Percentiles rank a stretch among this genome's conserved stretches.
phyloP scores from a whole-genome alignment of 2,329 filamentous ascomycete species.

The Aspergillus brasiliensis region DNA sequence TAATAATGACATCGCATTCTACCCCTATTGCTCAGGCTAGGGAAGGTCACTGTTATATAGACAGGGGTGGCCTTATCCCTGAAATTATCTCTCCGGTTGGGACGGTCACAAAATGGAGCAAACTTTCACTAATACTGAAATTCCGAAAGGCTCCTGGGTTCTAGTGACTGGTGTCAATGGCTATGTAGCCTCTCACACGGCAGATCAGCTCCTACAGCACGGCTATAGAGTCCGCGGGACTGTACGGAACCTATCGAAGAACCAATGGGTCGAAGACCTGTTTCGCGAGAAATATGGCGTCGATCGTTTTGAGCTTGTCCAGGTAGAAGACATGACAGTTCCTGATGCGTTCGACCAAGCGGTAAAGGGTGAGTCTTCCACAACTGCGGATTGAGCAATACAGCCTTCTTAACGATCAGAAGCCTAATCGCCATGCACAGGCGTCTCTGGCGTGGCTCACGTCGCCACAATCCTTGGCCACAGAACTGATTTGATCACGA shows the following conservation, averaged over 20 bases:
- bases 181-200: conserved; percentile 46
- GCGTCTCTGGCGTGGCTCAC: too few species aligned
- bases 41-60: too few species aligned
- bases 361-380: neutral
- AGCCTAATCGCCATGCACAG: too few species aligned
- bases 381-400: too few species aligned
- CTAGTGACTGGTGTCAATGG: conserved; percentile 51
- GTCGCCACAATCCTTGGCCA: too few species aligned
- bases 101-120: too few species aligned
- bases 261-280: conserved; percentile 33
- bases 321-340: neutral
- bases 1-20: too few species aligned
- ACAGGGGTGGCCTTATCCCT: too few species aligned
- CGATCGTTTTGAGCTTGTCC: neutral
- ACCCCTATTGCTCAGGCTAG: rapidly evolving
- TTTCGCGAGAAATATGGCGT: conserved; percentile 26
- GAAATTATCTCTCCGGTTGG: too few species aligned
- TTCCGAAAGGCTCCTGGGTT: conserved; percentile 28
- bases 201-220: conserved; percentile 40
- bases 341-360: neutral
- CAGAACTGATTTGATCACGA: too few species aligned
- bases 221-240: conserved; percentile 51
- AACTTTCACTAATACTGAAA: neutral
- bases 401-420: too few species aligned
- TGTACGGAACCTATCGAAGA: conserved; percentile 35